Percentiles rank a stretch among this genome's conserved stretches.
Evolutionary conservation across 2,329 filamentous ascomycete genomes (phyloP).

Genomic region (Pseudopithomyces chartarum): DNA sequence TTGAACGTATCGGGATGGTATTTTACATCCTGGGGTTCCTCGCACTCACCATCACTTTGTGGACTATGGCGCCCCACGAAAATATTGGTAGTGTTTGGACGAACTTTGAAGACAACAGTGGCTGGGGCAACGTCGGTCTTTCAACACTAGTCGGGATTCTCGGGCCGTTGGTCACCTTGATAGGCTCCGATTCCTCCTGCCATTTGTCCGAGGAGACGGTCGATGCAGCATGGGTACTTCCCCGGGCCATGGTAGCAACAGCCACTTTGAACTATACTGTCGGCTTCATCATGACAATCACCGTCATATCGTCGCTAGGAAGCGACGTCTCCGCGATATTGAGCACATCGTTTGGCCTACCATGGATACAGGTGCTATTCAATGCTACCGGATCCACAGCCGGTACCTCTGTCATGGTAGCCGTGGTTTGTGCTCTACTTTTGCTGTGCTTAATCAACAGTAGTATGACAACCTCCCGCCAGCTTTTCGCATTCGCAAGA

Average conservation of each 20-base stretch:
- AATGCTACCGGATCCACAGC: constrained; percentile 27
- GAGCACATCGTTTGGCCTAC: constrained; percentile 21
- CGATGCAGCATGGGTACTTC: constrained; percentile 40
- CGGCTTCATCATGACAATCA: constrained; percentile 44
- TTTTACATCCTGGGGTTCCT: constrained; percentile 57
- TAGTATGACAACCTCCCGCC: constrained; percentile 35
- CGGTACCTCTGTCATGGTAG: constrained; percentile 30
- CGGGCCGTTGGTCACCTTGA: constrained; percentile 32
- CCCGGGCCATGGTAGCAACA: constrained; percentile 48
- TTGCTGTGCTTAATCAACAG: constrained; percentile 20
- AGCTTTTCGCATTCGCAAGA: constrained; percentile 42
- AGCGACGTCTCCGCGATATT: constrained; percentile 19
- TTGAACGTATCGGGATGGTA: constrained; percentile 52
- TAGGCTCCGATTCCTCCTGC: constrained; percentile 35
- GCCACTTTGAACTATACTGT: constrained; percentile 43
- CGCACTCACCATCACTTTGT: constrained; percentile 49
- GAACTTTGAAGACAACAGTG: constrained; percentile 51
- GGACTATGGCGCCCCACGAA: constrained; percentile 31
- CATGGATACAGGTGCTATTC: constrained; percentile 31
- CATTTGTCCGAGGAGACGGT: constrained; percentile 42
- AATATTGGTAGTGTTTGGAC: constrained; percentile 49
- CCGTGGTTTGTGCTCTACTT: constrained; percentile 27
- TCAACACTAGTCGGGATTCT: constrained; percentile 48
- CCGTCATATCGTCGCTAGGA: constrained; percentile 31
- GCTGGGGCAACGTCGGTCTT: constrained; percentile 47